Percentiles rank a stretch among this genome's conserved stretches.
Conservation (phyloP, 1,139 yeast genomes). For the Debaryomyces udenii region DNA sequence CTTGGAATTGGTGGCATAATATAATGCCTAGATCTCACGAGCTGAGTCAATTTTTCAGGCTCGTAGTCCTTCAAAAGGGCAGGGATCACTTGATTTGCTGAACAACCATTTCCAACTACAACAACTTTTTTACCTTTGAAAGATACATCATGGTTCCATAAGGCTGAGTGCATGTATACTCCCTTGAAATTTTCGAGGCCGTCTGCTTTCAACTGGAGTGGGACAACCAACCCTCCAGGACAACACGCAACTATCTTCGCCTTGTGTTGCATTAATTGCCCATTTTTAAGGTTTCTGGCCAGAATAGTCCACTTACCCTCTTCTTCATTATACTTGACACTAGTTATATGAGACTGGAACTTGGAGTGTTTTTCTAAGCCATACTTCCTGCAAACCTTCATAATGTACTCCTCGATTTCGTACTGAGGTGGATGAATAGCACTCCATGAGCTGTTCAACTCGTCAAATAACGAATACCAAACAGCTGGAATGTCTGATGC, state of each 20-base stretch:
- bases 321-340: constrained; percentile 34
- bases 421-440: constrained; percentile 50
- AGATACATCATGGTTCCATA: constrained; percentile 47
- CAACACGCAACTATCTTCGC: constrained; percentile 37
- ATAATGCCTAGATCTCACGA: constrained; percentile 42
- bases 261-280: constrained; percentile 30
- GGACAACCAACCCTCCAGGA: constrained; percentile 44
- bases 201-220: constrained; percentile 30
- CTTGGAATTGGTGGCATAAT: constrained; percentile 44
- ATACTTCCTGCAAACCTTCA: constrained; percentile 40
- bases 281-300: constrained; percentile 38
- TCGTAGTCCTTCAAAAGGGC: constrained; percentile 32
- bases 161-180: constrained; percentile 49
- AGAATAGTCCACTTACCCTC: constrained; percentile 40
- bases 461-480: constrained; percentile 48
- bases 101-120: constrained; percentile 48
- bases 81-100: constrained; percentile 47
- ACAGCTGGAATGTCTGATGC: constrained; percentile 55
- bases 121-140: constrained; percentile 38
- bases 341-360: constrained; percentile 33
- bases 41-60: constrained; percentile 35
- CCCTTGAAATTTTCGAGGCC: constrained; percentile 51
- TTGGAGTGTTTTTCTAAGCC: constrained; percentile 32
- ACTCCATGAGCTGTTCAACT: constrained; percentile 47
- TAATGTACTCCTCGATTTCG: constrained; percentile 52